Evolutionary conservation across 2,329 filamentous ascomycete genomes (phyloP).

Genomic region (Colletotrichum chrysophilum): DNA sequence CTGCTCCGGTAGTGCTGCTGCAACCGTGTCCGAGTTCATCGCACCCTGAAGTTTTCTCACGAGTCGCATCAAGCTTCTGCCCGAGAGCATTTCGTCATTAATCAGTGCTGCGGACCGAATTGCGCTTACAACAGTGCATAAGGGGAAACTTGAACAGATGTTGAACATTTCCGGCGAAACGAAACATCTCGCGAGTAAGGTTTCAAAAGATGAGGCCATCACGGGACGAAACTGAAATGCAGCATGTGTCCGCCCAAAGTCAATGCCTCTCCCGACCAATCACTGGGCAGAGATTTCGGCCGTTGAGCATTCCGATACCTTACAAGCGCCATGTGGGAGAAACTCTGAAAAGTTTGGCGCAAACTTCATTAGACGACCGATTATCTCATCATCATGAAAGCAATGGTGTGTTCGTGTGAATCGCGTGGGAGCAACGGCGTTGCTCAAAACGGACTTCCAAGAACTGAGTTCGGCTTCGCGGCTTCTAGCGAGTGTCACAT

Average conservation of each 20-base stretch:
- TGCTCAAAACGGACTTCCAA: neutral
- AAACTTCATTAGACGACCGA: neutral
- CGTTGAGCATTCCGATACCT: neutral
- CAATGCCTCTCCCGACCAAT: neutral
- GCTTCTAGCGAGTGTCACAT: neutral
- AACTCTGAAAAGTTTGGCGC: neutral
- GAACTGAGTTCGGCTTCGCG: neutral
- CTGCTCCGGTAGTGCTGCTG: neutral
- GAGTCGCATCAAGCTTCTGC: neutral
- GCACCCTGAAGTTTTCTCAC: neutral
- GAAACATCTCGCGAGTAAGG: neutral
- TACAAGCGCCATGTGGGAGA: neutral
- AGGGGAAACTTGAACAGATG: neutral
- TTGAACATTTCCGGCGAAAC: neutral
- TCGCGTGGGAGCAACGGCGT: neutral
- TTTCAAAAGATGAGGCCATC: neutral
- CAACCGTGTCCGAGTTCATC: neutral
- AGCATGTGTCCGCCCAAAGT: neutral
- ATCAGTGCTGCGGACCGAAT: neutral
- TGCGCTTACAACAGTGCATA: neutral
- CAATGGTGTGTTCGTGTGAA: neutral
- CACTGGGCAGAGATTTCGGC: neutral
- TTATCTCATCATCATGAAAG: neutral
- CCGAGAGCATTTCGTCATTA: neutral
- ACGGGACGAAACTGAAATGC: constrained; percentile 6